Evolutionary conservation across 2,329 filamentous ascomycete species (phyloP).

Genomic region (Fusarium continuum): DNA sequence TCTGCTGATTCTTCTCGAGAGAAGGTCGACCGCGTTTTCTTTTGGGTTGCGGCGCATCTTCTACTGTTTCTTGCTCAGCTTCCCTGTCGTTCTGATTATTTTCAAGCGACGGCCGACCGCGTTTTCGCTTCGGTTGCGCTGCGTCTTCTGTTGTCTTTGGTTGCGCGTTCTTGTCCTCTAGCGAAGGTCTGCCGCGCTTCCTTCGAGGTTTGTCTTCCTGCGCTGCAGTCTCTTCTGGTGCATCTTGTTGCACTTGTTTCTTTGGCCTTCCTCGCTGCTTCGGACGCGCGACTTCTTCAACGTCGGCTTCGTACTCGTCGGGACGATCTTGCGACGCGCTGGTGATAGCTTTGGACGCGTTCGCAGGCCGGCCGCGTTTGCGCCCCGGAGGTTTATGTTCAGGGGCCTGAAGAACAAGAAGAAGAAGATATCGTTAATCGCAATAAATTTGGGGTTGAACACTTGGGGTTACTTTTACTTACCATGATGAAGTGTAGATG

Average conservation of each 20-base stretch:
- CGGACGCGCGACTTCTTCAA: conserved; percentile 39
- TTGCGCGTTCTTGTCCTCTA: conserved; percentile 22
- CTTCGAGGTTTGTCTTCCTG: conserved; percentile 20
- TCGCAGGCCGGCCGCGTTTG: conserved; percentile 55
- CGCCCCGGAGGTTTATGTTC: conserved; percentile 51
- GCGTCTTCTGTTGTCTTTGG: conserved; percentile 19
- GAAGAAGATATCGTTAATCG: not conserved
- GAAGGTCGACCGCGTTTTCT: conserved; percentile 51
- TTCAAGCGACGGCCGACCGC: conserved; percentile 47
- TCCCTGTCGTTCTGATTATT: conserved; percentile 11
- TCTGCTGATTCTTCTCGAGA: conserved; percentile 25
- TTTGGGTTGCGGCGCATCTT: conserved; percentile 43
- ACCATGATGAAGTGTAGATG: conserved; percentile 18
- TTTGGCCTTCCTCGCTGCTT: conserved; percentile 36
- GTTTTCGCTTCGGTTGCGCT: conserved; percentile 48
- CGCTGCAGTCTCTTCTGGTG: conserved; percentile 4
- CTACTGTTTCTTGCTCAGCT: conserved; percentile 3
- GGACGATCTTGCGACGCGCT: conserved; percentile 41
- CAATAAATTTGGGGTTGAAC: not conserved
- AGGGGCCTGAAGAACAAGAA: conserved; percentile 41
- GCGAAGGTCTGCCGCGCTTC: conserved; percentile 46
- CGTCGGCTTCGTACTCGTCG: conserved; percentile 40
- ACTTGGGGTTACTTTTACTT: not conserved
- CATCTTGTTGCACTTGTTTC: conserved; percentile 3
- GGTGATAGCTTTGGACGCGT: conserved; percentile 50